A percentile compares a stretch with the other conserved stretches of the same genome.
Conservation (phyloP, 2,329 filamentous ascomycete species). For the Colletotrichum sp. region DNA sequence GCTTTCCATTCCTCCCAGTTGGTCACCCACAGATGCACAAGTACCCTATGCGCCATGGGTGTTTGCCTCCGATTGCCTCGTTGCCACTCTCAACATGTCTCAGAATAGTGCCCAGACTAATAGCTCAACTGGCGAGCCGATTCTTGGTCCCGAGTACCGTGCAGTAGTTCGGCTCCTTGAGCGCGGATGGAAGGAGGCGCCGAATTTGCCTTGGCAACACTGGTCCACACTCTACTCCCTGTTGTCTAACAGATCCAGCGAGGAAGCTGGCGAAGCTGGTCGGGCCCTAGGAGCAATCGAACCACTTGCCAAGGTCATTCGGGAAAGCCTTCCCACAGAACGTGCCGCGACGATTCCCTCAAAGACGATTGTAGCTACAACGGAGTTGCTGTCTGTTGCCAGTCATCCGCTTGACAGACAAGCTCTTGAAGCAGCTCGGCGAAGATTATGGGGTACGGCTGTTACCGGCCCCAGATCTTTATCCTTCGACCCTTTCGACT, state of each 20-base stretch:
- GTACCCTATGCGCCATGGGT: conserved; percentile 58
- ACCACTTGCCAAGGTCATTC: conserved; percentile 65
- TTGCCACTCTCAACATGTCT: conserved; percentile 34
- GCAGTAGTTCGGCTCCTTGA: conserved; percentile 72
- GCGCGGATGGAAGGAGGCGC: conserved; percentile 58
- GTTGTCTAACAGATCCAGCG: conserved; percentile 60
- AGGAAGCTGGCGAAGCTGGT: conserved; percentile 71
- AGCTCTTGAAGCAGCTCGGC: conserved; percentile 68
- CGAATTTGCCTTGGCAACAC: conserved; percentile 48
- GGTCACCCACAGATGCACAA: conserved; percentile 41
- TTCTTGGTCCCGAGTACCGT: conserved; percentile 72
- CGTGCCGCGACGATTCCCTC: conserved; percentile 21
- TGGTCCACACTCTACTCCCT: conserved; percentile 64
- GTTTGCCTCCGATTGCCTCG: conserved; percentile 45
- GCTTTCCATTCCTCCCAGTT: conserved; percentile 47
- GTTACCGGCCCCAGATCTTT: conserved; percentile 43
- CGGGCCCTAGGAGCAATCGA: conserved; percentile 73
- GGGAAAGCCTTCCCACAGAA: conserved; percentile 37
- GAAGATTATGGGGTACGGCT: conserved; percentile 68
- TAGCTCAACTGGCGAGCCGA: conserved; percentile 45
- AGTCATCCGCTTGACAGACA: conserved; percentile 64
- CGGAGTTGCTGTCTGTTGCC: conserved; percentile 51
- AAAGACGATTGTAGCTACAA: conserved; percentile 38
- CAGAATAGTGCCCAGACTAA: conserved; percentile 42
- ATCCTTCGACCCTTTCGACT: conserved; percentile 67